A percentile compares a stretch with the other conserved stretches of the same genome.
Conservation (phyloP, 371 early-diverging fungal species). For the Rhizopus microsporus region DNA sequence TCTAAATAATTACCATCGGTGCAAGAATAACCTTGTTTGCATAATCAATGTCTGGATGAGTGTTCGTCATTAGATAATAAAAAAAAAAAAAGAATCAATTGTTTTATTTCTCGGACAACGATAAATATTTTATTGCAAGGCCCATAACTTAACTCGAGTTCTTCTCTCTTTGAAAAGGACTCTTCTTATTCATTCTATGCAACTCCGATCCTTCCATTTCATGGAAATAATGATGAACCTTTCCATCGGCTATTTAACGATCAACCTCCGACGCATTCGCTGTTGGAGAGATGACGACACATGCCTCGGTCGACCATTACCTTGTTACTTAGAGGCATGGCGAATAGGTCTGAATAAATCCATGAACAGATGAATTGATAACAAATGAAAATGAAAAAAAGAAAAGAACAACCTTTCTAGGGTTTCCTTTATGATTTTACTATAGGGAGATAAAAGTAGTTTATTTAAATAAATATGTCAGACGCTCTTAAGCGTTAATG, state of each 20-base stretch:
- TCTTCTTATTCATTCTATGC: no score
- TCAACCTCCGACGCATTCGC: constrained; percentile 14
- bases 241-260: constrained; percentile 25
- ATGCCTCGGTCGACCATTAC: constrained; percentile 28
- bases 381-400: constrained; percentile 15
- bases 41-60: constrained; percentile 46
- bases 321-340: constrained; percentile 30
- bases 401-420: background rate
- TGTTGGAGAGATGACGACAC: constrained; percentile 28
- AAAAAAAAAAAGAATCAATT: constrained; percentile 1
- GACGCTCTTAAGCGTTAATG: background rate
- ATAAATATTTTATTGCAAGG: no score
- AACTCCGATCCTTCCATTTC: constrained; percentile 33
- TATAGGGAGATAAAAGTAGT: background rate
- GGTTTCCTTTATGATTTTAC: no score
- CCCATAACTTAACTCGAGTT: no score
- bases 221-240: constrained; percentile 37
- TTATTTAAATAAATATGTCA: no score
- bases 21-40: constrained; percentile 76
- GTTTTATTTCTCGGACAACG: no score
- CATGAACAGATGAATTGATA: background rate
- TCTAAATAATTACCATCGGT: constrained; percentile 73
- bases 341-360: constrained; percentile 30
- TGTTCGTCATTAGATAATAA: constrained; percentile 14
- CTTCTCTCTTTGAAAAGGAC: no score